These are phyloP conservation scores for Anastatica hierochuntica DNA, from an alignment of 345 rosid species.

Conservation along the genomic window DNA sequence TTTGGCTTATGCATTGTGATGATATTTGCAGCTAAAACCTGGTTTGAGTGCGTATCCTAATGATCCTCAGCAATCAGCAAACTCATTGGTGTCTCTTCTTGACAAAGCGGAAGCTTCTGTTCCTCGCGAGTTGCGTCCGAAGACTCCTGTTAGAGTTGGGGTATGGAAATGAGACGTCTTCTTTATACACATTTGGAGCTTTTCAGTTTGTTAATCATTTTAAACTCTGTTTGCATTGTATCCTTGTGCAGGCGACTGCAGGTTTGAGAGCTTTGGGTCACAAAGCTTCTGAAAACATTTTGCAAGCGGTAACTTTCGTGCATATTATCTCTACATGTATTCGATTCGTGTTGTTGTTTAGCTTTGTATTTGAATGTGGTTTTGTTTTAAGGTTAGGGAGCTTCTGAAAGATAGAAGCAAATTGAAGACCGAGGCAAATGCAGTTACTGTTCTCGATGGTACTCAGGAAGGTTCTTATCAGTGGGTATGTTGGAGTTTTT, in stretches of 20 bases:
- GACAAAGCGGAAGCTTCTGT: slow-evolving; percentile 78
- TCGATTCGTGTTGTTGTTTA: background rate
- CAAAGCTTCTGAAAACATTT: slow-evolving; percentile 73
- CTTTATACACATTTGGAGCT: too few relatives aligned
- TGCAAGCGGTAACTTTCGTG: slow-evolving; percentile 51
- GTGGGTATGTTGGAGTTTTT: slow-evolving; percentile 57
- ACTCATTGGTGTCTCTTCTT: slow-evolving; percentile 56
- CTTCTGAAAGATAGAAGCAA: slow-evolving; percentile 70
- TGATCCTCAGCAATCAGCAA: slow-evolving; percentile 63
- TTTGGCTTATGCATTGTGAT: too few relatives aligned
- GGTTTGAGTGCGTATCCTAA: slow-evolving; percentile 81
- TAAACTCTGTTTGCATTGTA: background rate
- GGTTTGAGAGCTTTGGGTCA: slow-evolving; percentile 80
- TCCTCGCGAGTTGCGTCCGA: slow-evolving; percentile 58
- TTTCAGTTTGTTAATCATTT: background rate
- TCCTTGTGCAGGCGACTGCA: slow-evolving; percentile 67
- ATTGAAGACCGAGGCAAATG: slow-evolving; percentile 50
- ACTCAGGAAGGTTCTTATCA: slow-evolving; percentile 94
- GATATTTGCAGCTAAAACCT: slow-evolving; percentile 49
- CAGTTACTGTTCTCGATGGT: slow-evolving; percentile 81
- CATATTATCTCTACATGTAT: background rate
- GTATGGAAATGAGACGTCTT: slow-evolving; percentile 42
- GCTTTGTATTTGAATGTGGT: slow-evolving; percentile 1
- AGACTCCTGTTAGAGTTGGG: slow-evolving; percentile 97
- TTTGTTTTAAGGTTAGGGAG: slow-evolving; percentile 59